A percentile compares a stretch with the other conserved stretches of the same genome.
phyloP scores from a whole-genome alignment of 192 early-diverging fungal species.

The Coemansia sp. region DNA sequence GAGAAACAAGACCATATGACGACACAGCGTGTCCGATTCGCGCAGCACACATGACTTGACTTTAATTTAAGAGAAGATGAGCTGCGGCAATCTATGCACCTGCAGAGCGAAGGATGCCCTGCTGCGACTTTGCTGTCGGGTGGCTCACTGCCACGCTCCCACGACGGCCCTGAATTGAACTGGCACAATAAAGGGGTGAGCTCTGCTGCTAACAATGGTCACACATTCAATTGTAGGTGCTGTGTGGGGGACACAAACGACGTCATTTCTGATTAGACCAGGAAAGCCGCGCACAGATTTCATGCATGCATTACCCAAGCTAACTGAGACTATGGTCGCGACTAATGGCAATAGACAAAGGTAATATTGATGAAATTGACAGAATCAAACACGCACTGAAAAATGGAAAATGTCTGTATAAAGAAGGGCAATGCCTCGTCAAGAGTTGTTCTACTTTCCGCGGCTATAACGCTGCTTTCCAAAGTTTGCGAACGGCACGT shows the following conservation, averaged over 20 bases:
- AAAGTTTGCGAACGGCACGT: constrained; percentile 80
- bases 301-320: background rate
- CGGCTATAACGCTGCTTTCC: constrained; percentile 73
- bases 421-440: background rate
- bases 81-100: constrained; percentile 6
- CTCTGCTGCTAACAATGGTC: background rate
- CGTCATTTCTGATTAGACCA: background rate
- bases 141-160: constrained; percentile 13
- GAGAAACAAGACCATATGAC: constrained; percentile 9
- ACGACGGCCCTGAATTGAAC: constrained; percentile 1
- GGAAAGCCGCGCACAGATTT: background rate
- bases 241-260: background rate
- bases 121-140: background rate
- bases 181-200: background rate
- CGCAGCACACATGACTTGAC: background rate
- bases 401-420: constrained; percentile 6
- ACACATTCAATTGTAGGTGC: background rate
- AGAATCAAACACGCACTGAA: constrained; percentile 9
- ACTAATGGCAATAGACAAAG: background rate
- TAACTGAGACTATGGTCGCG: background rate
- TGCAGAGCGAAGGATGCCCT: background rate
- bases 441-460: constrained; percentile 20
- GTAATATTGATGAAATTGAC: background rate
- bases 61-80: background rate
- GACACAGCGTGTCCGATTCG: constrained; percentile 9